These are phyloP conservation scores for Globisporangium takayamanum DNA, from an alignment of 352 stramenopile species.

Conservation along the genomic window DNA sequence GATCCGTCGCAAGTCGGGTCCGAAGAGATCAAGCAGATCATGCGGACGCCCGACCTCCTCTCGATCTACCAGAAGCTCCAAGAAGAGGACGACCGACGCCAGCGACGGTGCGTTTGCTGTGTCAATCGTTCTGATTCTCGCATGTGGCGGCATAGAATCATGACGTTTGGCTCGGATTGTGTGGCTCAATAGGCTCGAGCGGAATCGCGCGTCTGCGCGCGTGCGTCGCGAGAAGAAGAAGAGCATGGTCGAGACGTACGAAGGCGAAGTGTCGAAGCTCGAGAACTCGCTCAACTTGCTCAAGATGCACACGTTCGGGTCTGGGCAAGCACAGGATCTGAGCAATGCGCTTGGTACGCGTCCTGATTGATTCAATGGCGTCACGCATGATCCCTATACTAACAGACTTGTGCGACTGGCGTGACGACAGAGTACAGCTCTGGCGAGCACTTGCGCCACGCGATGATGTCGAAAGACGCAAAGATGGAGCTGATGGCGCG, in stretches of 20 bases:
- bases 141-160: background rate
- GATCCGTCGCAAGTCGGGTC: constrained; percentile 71
- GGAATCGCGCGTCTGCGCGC: constrained; percentile 73
- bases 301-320: constrained; percentile 68
- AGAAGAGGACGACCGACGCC: constrained; percentile 76
- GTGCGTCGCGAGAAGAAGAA: constrained; percentile 87
- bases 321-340: constrained; percentile 56
- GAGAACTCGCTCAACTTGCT: constrained; percentile 79
- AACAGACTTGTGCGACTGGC: background rate
- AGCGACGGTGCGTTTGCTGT: constrained; percentile 29
- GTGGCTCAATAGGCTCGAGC: constrained; percentile 35
- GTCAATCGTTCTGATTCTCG: background rate
- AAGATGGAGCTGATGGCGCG: constrained; percentile 78
- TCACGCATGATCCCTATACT: background rate
- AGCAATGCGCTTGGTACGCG: constrained; percentile 57
- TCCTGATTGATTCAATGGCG: background rate
- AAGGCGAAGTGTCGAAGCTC: constrained; percentile 82
- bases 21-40: constrained; percentile 87
- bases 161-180: background rate
- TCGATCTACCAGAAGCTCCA: constrained; percentile 88
- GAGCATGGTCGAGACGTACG: constrained; percentile 83
- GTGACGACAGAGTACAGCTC: constrained; percentile 52
- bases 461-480: constrained; percentile 78
- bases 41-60: constrained; percentile 72
- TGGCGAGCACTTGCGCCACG: constrained; percentile 71